Base-by-base conservation (phyloP, 495 filamentous ascomycete species). In the Penicillium crystallinum region DNA sequence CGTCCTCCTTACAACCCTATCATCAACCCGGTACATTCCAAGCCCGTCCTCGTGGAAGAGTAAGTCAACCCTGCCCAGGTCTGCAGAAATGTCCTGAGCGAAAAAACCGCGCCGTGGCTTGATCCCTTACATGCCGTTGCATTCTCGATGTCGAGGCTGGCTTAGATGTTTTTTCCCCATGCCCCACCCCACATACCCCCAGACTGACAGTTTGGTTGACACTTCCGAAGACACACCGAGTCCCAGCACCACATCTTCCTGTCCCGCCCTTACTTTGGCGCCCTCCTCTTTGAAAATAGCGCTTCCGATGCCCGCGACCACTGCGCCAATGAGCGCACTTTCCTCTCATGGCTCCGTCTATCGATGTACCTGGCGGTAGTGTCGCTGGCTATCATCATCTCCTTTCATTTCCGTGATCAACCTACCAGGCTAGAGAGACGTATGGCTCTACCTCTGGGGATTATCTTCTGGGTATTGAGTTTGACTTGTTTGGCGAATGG, bases 261-360 rank as follows among this genome's bases (percentile, higher is more conserved):
- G 58, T 69, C 84, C 9, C 79, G 80, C 18, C 95, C 93, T 0
- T 67, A 86, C 3, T 66, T 91, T 31, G 89, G 87, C 6, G 81
- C 89, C 0, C 76, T 97, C 14, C 78, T 99, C 34, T 96, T 99
- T 70, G 86, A 92, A 53, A 99, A 99, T 57, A 75, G 81, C 37
- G 79, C 81, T 49, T 91, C 87, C 46, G 95, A 99, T 70, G 92
- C 91, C 18, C 84, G 93, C 30, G 78, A 81, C 53, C 77, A 80
- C 67, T 77, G 73, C 56, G 78, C 78, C 25, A 80, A 79, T 44
- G 78, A 81, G 56, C 75, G 78, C 38, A 81, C 87, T 17, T 98
- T 97, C 64, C 86, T 98, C 45, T 97, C 95, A 17, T 97, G 91
- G 81, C 85, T 98, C 4, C 84, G 93, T 3, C 81, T 98, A 5